Conservation (phyloP, 73 alveolate species). For the Stentor coeruleus region DNA sequence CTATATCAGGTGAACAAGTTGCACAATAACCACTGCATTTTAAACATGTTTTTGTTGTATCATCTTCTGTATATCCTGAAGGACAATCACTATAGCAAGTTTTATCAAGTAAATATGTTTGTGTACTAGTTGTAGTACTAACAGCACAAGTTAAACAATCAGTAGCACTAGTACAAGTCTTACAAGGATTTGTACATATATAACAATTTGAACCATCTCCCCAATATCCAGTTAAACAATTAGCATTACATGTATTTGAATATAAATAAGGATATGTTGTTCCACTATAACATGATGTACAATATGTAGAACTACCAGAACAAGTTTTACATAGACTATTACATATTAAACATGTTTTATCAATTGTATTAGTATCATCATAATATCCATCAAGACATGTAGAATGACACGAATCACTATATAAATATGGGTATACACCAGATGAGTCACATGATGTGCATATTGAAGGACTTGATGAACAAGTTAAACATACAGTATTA, state of each 20-base stretch:
- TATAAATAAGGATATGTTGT: neutral
- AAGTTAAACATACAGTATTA: neutral
- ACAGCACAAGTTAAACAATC: neutral
- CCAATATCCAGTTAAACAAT: neutral
- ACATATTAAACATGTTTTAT: neutral
- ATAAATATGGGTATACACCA: neutral
- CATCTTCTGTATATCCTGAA: neutral
- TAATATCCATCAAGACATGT: neutral
- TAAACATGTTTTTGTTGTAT: neutral
- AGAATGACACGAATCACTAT: neutral
- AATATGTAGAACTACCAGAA: neutral
- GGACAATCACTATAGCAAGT: neutral
- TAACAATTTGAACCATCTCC: constrained; percentile 13
- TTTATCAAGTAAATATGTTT: neutral
- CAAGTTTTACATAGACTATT: constrained; percentile 6
- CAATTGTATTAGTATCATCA: neutral
- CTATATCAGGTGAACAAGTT: neutral
- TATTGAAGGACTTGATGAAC: neutral
- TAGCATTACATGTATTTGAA: neutral
- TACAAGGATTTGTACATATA: constrained; percentile 5
- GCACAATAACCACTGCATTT: neutral
- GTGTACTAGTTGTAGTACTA: neutral
- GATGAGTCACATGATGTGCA: constrained; percentile 9
- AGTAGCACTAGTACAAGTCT: neutral
- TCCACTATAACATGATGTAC: neutral